Evolutionary conservation across 805 yeast species (phyloP), one percentile per base, ranked within the genome.

Genomic region (Nadsonia fulvescens): DNA sequence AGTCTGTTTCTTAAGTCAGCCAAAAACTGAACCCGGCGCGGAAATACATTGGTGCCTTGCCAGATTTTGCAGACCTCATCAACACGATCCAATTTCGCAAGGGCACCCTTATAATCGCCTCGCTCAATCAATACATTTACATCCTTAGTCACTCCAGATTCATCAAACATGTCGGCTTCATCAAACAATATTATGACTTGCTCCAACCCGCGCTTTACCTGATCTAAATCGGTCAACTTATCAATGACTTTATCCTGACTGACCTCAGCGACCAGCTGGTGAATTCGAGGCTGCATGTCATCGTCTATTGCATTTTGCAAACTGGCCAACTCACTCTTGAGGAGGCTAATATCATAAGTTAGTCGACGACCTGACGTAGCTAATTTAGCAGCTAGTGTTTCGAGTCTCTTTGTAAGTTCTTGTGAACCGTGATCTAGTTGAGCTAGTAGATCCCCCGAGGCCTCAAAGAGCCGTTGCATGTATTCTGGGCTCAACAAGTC

Each of bases 271-370:
- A n/a, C n/a, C n/a, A n/a, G n/a, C n/a, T n/a, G n/a, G n/a, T n/a
- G n/a, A n/a, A n/a, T n/a, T n/a, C n/a, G n/a, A n/a, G n/a, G n/a
- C n/a, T n/a, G n/a, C n/a, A 29, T 21, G 14, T 33, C 28, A 8
- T 27, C 33, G 6, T 32, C 34, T 22, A 44, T 39, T 11, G 35
- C 36, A 10, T 14, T 18, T 6, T 25, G 30, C 14, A 50, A 32
- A 7, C 34, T 33, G 8, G 28, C 30, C 10, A 45, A 35, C 25
- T 50, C 54, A 22, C 38, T 36, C 14, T 37, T 34, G 11, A 50
- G 38, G 24, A 50, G 39, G 22, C 46, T 52, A 15, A 46, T 36
- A 29, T 49, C 51, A 33, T 49, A 48, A 23, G 37, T 42, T 18
- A 49, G 32, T 8, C 48, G 33, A 17, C 38, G 39, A 18, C 40